phyloP scores from a whole-genome alignment of 768 basidiomycete species.

The Boletales sp. region DNA sequence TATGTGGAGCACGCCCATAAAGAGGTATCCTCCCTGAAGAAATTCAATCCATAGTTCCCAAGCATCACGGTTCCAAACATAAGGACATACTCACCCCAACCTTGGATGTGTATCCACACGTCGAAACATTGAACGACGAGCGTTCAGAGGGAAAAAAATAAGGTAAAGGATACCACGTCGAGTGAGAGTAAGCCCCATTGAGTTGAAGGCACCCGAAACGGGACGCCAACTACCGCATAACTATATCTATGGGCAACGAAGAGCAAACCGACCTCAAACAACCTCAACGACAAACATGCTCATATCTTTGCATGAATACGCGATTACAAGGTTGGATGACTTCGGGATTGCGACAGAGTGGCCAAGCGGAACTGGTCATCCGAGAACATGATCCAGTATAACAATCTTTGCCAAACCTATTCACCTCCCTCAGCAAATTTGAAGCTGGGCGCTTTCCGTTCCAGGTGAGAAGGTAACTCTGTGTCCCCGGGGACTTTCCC shows the following conservation, averaged over 20 bases:
- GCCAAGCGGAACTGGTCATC: constrained; percentile 40
- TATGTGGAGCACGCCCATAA: constrained; percentile 69
- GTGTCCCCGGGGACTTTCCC: constrained; percentile 94
- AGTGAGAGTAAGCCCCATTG: constrained; percentile 91
- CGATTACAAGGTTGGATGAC: constrained; percentile 35
- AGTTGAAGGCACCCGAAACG: constrained; percentile 51
- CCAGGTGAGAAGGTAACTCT: constrained; percentile 56
- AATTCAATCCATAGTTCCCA: constrained; percentile 63
- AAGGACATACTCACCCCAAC: constrained; percentile 20
- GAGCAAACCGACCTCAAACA: constrained; percentile 37
- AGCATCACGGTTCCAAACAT: constrained; percentile 49
- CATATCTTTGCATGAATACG: constrained; percentile 70
- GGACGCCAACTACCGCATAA: constrained; percentile 73
- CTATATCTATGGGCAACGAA: constrained; percentile 83
- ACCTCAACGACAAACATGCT: constrained; percentile 54
- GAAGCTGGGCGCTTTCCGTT: constrained; percentile 71
- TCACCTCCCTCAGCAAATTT: constrained; percentile 64
- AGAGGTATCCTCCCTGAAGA: constrained; percentile 87
- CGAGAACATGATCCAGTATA: constrained; percentile 30
- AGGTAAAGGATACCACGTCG: constrained; percentile 39
- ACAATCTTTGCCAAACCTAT: constrained; percentile 47
- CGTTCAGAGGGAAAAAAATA: constrained; percentile 55
- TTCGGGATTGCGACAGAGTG: constrained; percentile 53
- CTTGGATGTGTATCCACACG: not conserved
- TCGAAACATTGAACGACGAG: constrained; percentile 45